These are phyloP conservation scores for Nemania bipapillata DNA, from an alignment of 2,329 filamentous ascomycete species.

Conservation along the genomic window DNA sequence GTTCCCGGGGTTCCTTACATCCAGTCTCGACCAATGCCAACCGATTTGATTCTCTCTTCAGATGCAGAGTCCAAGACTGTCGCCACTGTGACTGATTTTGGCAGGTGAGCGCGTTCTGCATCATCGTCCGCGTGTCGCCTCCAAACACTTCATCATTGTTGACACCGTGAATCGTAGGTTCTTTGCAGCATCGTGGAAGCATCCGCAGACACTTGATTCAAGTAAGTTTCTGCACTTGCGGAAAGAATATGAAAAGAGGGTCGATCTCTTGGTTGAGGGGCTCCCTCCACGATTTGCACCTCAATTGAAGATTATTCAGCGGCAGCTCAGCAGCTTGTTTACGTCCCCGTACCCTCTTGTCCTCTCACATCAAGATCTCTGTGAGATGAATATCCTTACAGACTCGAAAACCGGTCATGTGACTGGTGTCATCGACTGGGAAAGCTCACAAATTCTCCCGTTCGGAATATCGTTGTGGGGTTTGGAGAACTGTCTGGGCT, in stretches of 20 bases:
- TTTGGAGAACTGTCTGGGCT: slow-evolving; percentile 33
- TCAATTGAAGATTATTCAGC: slow-evolving; percentile 7
- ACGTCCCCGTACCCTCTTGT: slow-evolving; percentile 13
- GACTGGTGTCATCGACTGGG: slow-evolving; percentile 39
- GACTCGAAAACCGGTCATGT: slow-evolving; percentile 28
- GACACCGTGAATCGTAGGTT: slow-evolving; percentile 13
- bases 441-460: slow-evolving; percentile 27
- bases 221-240: slow-evolving; percentile 2
- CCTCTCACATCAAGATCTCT: slow-evolving; percentile 31
- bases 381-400: slow-evolving; percentile 37
- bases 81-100: slow-evolving; percentile 15
- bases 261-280: slow-evolving; percentile 3
- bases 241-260: slow-evolving; percentile 14
- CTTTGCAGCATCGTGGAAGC: slow-evolving; percentile 29
- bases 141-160: too few species aligned
- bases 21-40: slow-evolving; percentile 1
- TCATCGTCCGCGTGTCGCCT: neutral
- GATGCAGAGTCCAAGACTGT: slow-evolving; percentile 1
- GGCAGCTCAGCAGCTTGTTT: slow-evolving; percentile 18
- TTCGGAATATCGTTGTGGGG: slow-evolving; percentile 45
- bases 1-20: slow-evolving; percentile 26
- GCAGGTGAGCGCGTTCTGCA: slow-evolving; percentile 15
- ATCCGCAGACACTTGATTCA: neutral
- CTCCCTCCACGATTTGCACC: slow-evolving; percentile 24
- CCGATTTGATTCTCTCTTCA: neutral